These are phyloP conservation scores for Vanrija sp. DNA, from an alignment of 1,284 basidiomycete genomes.

Conservation along the genomic window DNA sequence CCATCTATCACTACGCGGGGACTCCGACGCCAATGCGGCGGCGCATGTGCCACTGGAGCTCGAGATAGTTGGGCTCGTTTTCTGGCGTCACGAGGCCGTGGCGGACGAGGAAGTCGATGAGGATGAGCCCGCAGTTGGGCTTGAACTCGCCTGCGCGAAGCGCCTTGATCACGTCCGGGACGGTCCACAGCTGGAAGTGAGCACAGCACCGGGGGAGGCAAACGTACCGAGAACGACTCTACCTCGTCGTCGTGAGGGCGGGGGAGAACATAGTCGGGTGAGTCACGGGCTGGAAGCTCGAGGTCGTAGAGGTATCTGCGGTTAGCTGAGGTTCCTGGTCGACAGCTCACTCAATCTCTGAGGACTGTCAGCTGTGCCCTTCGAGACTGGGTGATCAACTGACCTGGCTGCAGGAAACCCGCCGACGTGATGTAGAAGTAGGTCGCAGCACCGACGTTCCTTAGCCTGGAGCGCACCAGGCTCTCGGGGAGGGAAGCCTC, in stretches of 20 bases:
- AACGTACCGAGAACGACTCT: conserved; percentile 62
- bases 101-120: conserved; percentile 57
- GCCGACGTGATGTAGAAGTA: conserved; percentile 60
- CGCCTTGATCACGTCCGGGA: conserved; percentile 47
- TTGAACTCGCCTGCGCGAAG: conserved; percentile 54
- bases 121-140: conserved; percentile 56
- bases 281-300: conserved; percentile 57
- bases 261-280: conserved; percentile 55
- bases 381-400: not conserved
- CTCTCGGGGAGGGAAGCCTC: conserved; percentile 74
- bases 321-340: not conserved
- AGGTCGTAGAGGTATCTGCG: conserved; percentile 70
- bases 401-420: conserved; percentile 73
- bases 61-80: conserved; percentile 50
- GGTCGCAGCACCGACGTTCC: conserved; percentile 39
- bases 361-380: not conserved
- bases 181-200: conserved; percentile 32
- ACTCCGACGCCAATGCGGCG: conserved; percentile 37
- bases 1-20: conserved; percentile 9
- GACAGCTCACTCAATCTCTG: conserved; percentile 29
- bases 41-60: conserved; percentile 41
- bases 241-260: conserved; percentile 87
- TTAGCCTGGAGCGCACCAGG: conserved; percentile 58
- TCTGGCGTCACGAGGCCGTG: conserved; percentile 55
- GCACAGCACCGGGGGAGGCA: not conserved